Conservation (phyloP, 2,329 filamentous ascomycete species). For the Sordariomycetes sp. region DNA sequence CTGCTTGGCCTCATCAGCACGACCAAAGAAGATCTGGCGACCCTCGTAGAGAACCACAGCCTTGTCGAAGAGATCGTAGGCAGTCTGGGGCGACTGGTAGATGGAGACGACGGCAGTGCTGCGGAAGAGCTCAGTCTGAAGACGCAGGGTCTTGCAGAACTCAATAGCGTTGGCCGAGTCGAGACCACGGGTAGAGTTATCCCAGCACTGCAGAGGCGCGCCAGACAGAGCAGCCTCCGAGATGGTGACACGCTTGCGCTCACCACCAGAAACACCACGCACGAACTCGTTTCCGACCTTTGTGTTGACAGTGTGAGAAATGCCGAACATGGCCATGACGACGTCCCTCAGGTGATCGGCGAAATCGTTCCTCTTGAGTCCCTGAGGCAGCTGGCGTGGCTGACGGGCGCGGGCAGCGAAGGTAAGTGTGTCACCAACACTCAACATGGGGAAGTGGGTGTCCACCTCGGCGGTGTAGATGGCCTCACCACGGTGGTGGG, state of each 20-base stretch:
- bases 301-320: constrained; percentile 64
- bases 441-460: constrained; percentile 69
- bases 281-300: constrained; percentile 67
- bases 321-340: constrained; percentile 68
- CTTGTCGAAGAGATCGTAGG: constrained; percentile 58
- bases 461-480: constrained; percentile 84
- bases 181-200: constrained; percentile 66
- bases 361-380: constrained; percentile 43
- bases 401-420: constrained; percentile 67
- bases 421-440: constrained; percentile 68
- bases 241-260: constrained; percentile 59
- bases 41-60: constrained; percentile 49
- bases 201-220: constrained; percentile 55
- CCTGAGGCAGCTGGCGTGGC: constrained; percentile 50
- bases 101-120: constrained; percentile 63
- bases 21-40: constrained; percentile 55
- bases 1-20: constrained; percentile 46
- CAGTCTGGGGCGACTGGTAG: constrained; percentile 58
- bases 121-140: constrained; percentile 58
- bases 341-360: constrained; percentile 59
- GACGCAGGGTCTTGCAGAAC: constrained; percentile 61
- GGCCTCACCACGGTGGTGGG: constrained; percentile 70
- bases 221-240: constrained; percentile 51
- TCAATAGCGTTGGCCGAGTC: constrained; percentile 70
- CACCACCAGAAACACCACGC: constrained; percentile 65